Percentiles rank a stretch among this genome's conserved stretches.
Conservation (phyloP, 2,329 filamentous ascomycete genomes). For the Penicillium janthinellum region DNA sequence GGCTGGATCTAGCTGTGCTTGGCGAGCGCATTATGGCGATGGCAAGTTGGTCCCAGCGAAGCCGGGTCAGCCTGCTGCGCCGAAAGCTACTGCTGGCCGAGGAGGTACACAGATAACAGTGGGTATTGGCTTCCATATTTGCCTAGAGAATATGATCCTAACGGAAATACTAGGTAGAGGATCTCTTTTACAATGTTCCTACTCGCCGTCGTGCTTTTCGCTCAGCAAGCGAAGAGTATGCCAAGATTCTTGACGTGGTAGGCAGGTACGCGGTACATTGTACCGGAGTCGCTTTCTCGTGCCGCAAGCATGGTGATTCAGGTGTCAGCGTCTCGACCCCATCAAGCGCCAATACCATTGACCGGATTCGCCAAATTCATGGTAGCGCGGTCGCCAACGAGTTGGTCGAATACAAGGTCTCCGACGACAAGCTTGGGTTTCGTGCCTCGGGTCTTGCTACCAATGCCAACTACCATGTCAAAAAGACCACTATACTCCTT, state of each 20-base stretch:
- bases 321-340: conserved; percentile 80
- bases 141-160: not conserved
- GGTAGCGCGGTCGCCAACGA: conserved; percentile 84
- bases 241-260: conserved; percentile 94
- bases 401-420: conserved; percentile 71
- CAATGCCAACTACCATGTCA: conserved; percentile 93
- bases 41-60: conserved; percentile 81
- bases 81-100: conserved; percentile 83
- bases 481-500: conserved; percentile 80
- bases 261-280: conserved; percentile 94
- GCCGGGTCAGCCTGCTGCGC: conserved; percentile 81
- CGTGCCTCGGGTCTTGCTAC: conserved; percentile 78
- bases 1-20: conserved; percentile 82
- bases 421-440: conserved; percentile 81
- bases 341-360: conserved; percentile 68
- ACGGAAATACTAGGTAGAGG: conserved; percentile 65
- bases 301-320: conserved; percentile 92
- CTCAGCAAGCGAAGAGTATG: conserved; percentile 90
- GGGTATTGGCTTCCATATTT: conserved; percentile 17
- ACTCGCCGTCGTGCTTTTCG: conserved; percentile 86
- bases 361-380: conserved; percentile 89
- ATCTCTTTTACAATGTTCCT: conserved; percentile 95
- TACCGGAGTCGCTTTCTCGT: conserved; percentile 86
- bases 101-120: conserved; percentile 91
- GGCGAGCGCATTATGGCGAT: conserved; percentile 83